Evolutionary conservation across 768 basidiomycete genomes (phyloP), one percentile per base, ranked within the genome.

Genomic region (Phaffia australis): DNA sequence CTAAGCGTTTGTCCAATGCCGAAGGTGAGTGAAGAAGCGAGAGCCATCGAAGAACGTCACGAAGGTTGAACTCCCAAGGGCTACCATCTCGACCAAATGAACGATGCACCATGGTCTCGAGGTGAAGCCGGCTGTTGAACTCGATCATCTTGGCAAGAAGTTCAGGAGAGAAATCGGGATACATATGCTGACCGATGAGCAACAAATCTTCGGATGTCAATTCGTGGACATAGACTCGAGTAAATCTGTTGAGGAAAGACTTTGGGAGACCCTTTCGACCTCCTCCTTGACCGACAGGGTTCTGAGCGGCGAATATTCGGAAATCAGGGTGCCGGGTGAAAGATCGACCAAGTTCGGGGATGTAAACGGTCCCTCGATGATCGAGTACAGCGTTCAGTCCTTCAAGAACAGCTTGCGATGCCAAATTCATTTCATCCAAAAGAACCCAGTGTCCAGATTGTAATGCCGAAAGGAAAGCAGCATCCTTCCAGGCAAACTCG

Each of bases 381-480:
- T 99, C 95, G 35, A 99, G 78, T 14, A 94, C 84, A 1, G 95
- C 91, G 73, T 99, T 99, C 50, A 99, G 82, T 32, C 95, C 95
- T 78, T 99, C 95, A 1, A 99, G 83, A 5, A 99, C 87, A 0
- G 95, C 86, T 73, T 69, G 63, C 30, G 68, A 64, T 9, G 68
- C 63, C 16, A 64, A 52, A 50, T 64, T 69, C 68, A 64, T 65
- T 75, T 99, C 95, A 74, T 99, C 95, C 14, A 99, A 82, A 7
- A 99, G 83, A 6, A 98, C 94, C 95, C 95, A 99, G 68, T 89
- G 85, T 0, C 95, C 95, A n/a, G 87, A 82, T 74, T 95, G 91
- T 77, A 99, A 78, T 1, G 95, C 93, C 66, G 83, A 84, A 51
- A 99, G 80, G 75, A 99, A 99, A 65, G 94, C 92, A 0, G 94